A percentile compares a stretch with the other conserved stretches of the same genome.
These are phyloP conservation scores for Apiospora koreana DNA, from an alignment of 2,329 filamentous ascomycete species.

Conservation along the genomic window DNA sequence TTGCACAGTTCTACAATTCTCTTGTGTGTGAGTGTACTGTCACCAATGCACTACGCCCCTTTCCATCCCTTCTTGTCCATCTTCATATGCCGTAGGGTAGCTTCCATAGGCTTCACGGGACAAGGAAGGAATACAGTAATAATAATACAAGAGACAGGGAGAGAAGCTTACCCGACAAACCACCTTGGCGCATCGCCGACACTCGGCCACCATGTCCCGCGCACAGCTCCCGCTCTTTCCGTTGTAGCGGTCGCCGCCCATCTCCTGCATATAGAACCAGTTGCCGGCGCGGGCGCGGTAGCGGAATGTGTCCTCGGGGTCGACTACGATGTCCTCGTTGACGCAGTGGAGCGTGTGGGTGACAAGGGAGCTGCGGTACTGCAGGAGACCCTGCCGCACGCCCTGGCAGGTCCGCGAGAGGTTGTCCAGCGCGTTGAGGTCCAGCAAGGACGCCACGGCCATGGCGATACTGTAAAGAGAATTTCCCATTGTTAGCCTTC, in stretches of 20 bases:
- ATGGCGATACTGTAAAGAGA: conserved; percentile 66
- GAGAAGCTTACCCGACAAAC: conserved; percentile 73
- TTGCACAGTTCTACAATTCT: conserved; percentile 74
- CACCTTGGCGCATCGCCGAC: conserved; percentile 73
- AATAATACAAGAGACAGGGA: not conserved
- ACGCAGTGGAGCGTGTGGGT: conserved; percentile 76
- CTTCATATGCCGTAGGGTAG: not conserved
- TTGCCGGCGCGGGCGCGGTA: conserved; percentile 59
- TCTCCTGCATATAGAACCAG: conserved; percentile 60
- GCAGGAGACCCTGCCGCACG: conserved; percentile 74
- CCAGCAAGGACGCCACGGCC: conserved; percentile 74
- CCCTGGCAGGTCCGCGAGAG: conserved; percentile 81
- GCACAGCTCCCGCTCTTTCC: conserved; percentile 80
- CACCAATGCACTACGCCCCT: not conserved
- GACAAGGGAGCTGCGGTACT: conserved; percentile 74
- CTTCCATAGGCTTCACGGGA: not conserved
- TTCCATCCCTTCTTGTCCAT: not conserved
- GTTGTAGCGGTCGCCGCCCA: conserved; percentile 48
- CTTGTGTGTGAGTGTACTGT: not conserved
- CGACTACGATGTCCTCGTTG: conserved; percentile 63
- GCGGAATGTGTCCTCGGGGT: conserved; percentile 57
- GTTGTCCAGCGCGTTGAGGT: conserved; percentile 83
- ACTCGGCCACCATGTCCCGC: conserved; percentile 82
- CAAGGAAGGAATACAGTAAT: not conserved
- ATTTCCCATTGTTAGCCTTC: conserved; percentile 18